A percentile compares a stretch with the other conserved stretches of the same genome.
Evolutionary conservation across 495 filamentous ascomycete species (phyloP).

Genomic region (Chlorociboria aeruginascens): DNA sequence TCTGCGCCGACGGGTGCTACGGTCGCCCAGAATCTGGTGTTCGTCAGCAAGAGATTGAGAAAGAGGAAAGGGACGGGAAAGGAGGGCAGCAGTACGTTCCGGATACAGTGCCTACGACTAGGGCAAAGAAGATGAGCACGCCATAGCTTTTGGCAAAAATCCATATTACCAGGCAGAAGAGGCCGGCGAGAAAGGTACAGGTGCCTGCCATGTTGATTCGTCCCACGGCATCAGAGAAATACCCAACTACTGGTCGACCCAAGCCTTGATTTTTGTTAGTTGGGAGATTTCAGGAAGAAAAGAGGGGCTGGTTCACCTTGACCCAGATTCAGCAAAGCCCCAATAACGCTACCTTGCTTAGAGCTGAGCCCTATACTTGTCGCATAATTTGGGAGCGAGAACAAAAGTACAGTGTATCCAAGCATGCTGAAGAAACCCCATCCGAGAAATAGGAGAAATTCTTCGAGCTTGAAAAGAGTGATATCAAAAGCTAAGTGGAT

Average conservation of each 20-base stretch:
- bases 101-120: slow-evolving; percentile 57
- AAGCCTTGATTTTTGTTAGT: slow-evolving; percentile 21
- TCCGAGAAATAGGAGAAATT: slow-evolving; percentile 47
- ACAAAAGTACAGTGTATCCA: slow-evolving; percentile 49
- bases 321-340: slow-evolving; percentile 55
- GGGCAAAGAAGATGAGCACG: slow-evolving; percentile 56
- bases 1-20: slow-evolving; percentile 65
- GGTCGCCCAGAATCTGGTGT: slow-evolving; percentile 49
- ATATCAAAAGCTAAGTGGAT: slow-evolving; percentile 41
- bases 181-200: slow-evolving; percentile 40
- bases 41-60: background rate
- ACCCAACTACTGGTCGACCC: slow-evolving; percentile 52
- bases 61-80: slow-evolving; percentile 22
- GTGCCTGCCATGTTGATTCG: slow-evolving; percentile 49
- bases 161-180: slow-evolving; percentile 57
- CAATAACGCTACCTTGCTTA: slow-evolving; percentile 50
- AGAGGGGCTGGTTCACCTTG: slow-evolving; percentile 23
- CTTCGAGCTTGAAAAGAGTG: slow-evolving; percentile 37
- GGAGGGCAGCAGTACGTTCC: slow-evolving; percentile 32
- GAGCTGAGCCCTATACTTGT: slow-evolving; percentile 42
- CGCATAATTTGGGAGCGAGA: slow-evolving; percentile 54
- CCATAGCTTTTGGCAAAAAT: slow-evolving; percentile 53
- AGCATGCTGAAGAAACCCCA: slow-evolving; percentile 61
- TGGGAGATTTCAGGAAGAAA: background rate
- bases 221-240: slow-evolving; percentile 48